Percentiles rank a stretch among this genome's conserved stretches.
These are phyloP conservation scores for Talaromyces borbonicus DNA, from an alignment of 495 filamentous ascomycete genomes.

Conservation along the genomic window DNA sequence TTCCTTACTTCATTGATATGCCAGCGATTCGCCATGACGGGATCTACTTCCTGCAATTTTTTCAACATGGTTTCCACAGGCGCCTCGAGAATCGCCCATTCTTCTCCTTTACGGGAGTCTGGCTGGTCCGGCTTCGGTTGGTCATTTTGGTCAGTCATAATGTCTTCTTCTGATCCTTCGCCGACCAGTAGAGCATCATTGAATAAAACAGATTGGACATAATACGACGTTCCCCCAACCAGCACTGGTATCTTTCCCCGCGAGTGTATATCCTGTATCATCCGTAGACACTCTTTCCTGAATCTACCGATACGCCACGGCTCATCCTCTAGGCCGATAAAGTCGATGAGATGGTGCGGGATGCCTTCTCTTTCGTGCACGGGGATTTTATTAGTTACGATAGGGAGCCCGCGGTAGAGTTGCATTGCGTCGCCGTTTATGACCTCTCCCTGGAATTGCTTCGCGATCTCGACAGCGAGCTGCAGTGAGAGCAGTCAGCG, in stretches of 20 bases:
- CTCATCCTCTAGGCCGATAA: slow-evolving; percentile 59
- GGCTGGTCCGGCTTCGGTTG: slow-evolving; percentile 5
- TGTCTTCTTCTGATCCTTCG: slow-evolving; percentile 18
- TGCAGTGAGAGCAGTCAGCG: slow-evolving; percentile 24
- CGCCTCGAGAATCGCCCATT: slow-evolving; percentile 63
- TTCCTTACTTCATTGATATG: slow-evolving; percentile 88
- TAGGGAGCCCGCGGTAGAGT: slow-evolving; percentile 84
- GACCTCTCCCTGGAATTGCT: slow-evolving; percentile 80
- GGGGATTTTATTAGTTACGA: slow-evolving; percentile 91
- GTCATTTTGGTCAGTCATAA: slow-evolving; percentile 15
- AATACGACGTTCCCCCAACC: slow-evolving; percentile 93
- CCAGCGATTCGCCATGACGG: slow-evolving; percentile 82
- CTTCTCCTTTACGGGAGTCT: slow-evolving; percentile 13
- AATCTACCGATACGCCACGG: slow-evolving; percentile 78
- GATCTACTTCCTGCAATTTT: slow-evolving; percentile 71
- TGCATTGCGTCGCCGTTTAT: slow-evolving; percentile 99
- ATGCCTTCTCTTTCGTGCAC: slow-evolving; percentile 65
- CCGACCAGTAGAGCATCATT: slow-evolving; percentile 51
- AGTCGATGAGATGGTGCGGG: slow-evolving; percentile 81
- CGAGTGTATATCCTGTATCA: slow-evolving; percentile 67
- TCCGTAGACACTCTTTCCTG: slow-evolving; percentile 50
- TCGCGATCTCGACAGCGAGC: slow-evolving; percentile 87
- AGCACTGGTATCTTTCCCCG: slow-evolving; percentile 78
- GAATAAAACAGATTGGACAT: slow-evolving; percentile 80
- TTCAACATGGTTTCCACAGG: slow-evolving; percentile 59